These are phyloP conservation scores for Coemansia pectinata DNA, from an alignment of 192 early-diverging fungal genomes.

Conservation along the genomic window DNA sequence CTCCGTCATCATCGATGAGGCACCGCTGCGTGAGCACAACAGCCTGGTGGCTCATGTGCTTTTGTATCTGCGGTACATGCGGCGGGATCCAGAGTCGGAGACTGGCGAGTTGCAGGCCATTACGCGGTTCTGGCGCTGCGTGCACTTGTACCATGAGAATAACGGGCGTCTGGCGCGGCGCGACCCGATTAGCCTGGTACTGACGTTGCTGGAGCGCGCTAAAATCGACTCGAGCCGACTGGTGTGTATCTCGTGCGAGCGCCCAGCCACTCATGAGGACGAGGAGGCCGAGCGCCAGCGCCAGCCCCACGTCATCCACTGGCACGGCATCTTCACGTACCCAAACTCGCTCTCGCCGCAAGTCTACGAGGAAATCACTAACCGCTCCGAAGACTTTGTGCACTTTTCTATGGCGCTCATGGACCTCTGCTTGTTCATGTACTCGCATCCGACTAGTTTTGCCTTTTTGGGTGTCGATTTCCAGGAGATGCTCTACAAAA, in stretches of 20 bases:
- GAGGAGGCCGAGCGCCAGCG: constrained; percentile 28
- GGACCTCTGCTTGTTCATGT: constrained; percentile 53
- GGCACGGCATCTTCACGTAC: constrained; percentile 44
- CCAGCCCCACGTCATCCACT: constrained; percentile 45
- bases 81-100: constrained; percentile 25
- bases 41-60: constrained; percentile 50
- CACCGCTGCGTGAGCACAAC: constrained; percentile 54
- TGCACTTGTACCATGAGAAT: constrained; percentile 47
- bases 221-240: constrained; percentile 48
- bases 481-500: constrained; percentile 53
- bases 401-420: constrained; percentile 47
- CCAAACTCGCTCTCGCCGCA: constrained; percentile 50
- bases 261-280: constrained; percentile 34
- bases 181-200: constrained; percentile 37
- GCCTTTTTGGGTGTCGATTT: constrained; percentile 47
- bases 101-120: constrained; percentile 41
- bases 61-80: constrained; percentile 47
- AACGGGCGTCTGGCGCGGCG: constrained; percentile 32
- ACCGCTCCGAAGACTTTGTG: constrained; percentile 49
- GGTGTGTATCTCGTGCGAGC: constrained; percentile 48
- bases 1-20: constrained; percentile 54
- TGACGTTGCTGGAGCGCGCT: constrained; percentile 42
- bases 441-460: constrained; percentile 53
- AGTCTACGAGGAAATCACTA: constrained; percentile 46
- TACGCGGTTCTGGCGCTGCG: constrained; percentile 54